These are phyloP conservation scores for Colletotrichum sp. DNA, from an alignment of 2,329 filamentous ascomycete genomes.

Conservation along the genomic window DNA sequence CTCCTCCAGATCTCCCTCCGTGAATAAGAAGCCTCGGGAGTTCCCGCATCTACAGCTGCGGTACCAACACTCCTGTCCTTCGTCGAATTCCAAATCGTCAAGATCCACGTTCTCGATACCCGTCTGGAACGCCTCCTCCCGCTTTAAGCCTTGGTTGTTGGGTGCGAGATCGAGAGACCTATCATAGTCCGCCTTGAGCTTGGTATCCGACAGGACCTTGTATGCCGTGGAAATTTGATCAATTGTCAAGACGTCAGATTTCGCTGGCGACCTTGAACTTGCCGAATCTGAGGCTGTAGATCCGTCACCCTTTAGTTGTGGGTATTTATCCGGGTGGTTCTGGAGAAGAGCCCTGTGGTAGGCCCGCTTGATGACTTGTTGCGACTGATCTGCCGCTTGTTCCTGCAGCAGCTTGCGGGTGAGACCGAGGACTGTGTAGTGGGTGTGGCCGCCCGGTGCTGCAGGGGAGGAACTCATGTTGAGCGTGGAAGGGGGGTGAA, in stretches of 20 bases:
- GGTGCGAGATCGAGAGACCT: conserved; percentile 44
- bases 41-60: conserved; percentile 69
- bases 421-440: conserved; percentile 67
- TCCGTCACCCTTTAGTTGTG: conserved; percentile 12
- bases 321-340: conserved; percentile 68
- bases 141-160: conserved; percentile 25
- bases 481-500: neutral
- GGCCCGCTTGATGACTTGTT: conserved; percentile 62
- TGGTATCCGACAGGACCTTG: conserved; percentile 56
- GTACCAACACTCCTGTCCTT: conserved; percentile 53
- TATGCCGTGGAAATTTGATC: conserved; percentile 70
- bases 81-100: conserved; percentile 65
- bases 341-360: conserved; percentile 69
- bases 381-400: conserved; percentile 38
- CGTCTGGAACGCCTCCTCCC: conserved; percentile 49
- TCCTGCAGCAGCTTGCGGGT: conserved; percentile 52
- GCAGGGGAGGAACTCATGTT: conserved; percentile 16
- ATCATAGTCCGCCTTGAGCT: conserved; percentile 59
- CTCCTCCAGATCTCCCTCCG: conserved; percentile 64
- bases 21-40: conserved; percentile 61
- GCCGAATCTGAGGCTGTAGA: neutral
- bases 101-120: conserved; percentile 69
- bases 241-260: conserved; percentile 48
- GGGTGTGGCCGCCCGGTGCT: conserved; percentile 41
- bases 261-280: conserved; percentile 16